phyloP scores from a whole-genome alignment of 495 filamentous ascomycete species.

The Penicillium tannophilum region DNA sequence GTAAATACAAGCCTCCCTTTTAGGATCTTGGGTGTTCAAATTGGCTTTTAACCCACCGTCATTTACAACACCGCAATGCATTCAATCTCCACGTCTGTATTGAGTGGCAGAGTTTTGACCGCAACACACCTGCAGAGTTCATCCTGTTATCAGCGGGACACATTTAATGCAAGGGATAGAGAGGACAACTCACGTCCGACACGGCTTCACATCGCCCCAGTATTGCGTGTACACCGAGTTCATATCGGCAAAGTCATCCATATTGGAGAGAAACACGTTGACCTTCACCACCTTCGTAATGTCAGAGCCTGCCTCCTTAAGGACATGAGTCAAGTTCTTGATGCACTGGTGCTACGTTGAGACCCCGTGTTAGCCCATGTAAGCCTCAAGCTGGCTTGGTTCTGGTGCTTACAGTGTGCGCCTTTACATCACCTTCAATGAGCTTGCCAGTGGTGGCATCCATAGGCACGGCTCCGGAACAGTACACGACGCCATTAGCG shows the following conservation, averaged over 20 bases:
- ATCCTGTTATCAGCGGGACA: not conserved
- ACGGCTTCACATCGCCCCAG: slow-evolving; percentile 61
- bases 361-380: not conserved
- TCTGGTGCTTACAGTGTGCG: slow-evolving; percentile 42
- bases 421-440: slow-evolving; percentile 52
- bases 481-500: slow-evolving; percentile 60
- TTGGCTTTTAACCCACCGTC: not conserved
- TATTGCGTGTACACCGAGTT: slow-evolving; percentile 50
- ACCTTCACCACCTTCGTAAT: slow-evolving; percentile 70
- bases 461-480: slow-evolving; percentile 53
- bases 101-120: slow-evolving; percentile 63
- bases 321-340: slow-evolving; percentile 65
- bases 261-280: slow-evolving; percentile 68
- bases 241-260: slow-evolving; percentile 64
- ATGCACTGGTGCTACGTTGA: slow-evolving; percentile 46
- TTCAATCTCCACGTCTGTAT: slow-evolving; percentile 74
- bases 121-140: slow-evolving; percentile 55
- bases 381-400: not conserved
- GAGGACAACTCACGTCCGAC: slow-evolving; percentile 44
- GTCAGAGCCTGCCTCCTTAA: slow-evolving; percentile 62
- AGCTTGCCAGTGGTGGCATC: slow-evolving; percentile 47
- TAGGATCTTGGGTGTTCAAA: too few species aligned
- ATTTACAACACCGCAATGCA: slow-evolving; percentile 49
- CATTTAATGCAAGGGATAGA: not conserved
- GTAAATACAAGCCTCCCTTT: too few species aligned